Conservation (phyloP, 139 green algal species). For the Chlorella ohadii region DNA sequence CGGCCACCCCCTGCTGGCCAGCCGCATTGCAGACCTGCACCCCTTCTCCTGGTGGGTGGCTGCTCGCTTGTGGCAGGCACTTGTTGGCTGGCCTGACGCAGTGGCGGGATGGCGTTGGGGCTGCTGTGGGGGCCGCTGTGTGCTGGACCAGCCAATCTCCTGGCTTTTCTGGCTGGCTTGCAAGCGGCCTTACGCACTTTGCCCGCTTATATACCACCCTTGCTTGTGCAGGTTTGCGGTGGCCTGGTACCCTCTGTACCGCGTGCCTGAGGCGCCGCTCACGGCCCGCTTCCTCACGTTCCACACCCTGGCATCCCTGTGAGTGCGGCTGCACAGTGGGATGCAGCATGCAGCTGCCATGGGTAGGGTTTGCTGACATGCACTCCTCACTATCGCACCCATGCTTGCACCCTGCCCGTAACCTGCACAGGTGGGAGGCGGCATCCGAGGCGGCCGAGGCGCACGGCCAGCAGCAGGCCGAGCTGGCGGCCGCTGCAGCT, state of each 20-base stretch:
- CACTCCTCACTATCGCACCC: too few relatives aligned
- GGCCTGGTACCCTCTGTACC: constrained; percentile 90
- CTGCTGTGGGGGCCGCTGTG: too few relatives aligned
- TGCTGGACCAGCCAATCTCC: too few relatives aligned
- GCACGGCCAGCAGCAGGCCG: not conserved
- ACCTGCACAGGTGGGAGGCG: not conserved
- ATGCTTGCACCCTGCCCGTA: too few relatives aligned
- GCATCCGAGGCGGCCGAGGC: constrained; percentile 9
- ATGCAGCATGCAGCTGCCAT: too few relatives aligned
- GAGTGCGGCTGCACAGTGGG: not conserved
- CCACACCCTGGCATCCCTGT: constrained; percentile 69
- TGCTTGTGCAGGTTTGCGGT: constrained; percentile 68
- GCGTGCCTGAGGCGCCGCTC: constrained; percentile 87
- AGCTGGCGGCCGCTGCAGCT: not conserved
- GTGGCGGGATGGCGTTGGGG: too few relatives aligned
- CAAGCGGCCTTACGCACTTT: too few relatives aligned
- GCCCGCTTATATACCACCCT: too few relatives aligned
- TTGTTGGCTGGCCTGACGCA: too few relatives aligned
- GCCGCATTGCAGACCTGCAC: constrained; percentile 74
- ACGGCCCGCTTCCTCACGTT: constrained; percentile 89
- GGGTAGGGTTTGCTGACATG: too few relatives aligned
- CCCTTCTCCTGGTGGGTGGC: constrained; percentile 74
- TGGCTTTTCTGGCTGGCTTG: too few relatives aligned
- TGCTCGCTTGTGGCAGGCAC: too few relatives aligned
- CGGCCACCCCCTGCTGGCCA: constrained; percentile 49